These are phyloP conservation scores for Blumeria hordei DNA, from an alignment of 2,329 filamentous ascomycete species.

Conservation along the genomic window DNA sequence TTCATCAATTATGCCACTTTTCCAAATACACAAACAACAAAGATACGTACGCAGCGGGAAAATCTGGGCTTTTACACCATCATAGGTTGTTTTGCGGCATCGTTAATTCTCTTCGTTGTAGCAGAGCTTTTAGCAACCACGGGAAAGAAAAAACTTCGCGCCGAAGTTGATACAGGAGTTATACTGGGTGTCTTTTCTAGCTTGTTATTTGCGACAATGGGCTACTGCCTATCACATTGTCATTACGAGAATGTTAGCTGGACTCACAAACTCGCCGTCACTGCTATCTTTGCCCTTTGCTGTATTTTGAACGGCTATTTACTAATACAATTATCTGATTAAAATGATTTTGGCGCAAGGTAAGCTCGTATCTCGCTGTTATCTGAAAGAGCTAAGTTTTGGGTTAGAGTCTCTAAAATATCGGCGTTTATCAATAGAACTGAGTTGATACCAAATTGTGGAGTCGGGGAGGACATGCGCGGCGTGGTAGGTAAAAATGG, in stretches of 20 bases:
- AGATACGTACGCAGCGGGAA: constrained; percentile 26
- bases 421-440: too few species aligned
- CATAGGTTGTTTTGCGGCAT: constrained; percentile 28
- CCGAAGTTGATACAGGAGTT: constrained; percentile 53
- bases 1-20: constrained; percentile 24
- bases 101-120: constrained; percentile 38
- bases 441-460: too few species aligned
- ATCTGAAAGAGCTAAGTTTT: too few species aligned
- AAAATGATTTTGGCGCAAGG: too few species aligned
- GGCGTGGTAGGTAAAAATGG: too few species aligned
- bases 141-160: constrained; percentile 38
- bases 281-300: too few species aligned
- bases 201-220: constrained; percentile 36
- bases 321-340: too few species aligned
- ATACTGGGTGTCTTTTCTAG: constrained; percentile 44
- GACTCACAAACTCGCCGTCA: constrained; percentile 12
- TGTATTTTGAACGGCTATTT: too few species aligned
- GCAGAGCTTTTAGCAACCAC: constrained; percentile 41
- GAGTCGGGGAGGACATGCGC: too few species aligned
- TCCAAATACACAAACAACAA: constrained; percentile 27
- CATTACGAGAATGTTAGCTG: constrained; percentile 22
- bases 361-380: too few species aligned
- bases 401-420: too few species aligned
- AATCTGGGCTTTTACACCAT: constrained; percentile 29
- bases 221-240: constrained; percentile 31